These are phyloP conservation scores for Carallia brachiata DNA, from an alignment of 345 rosid species.

Conservation along the genomic window DNA sequence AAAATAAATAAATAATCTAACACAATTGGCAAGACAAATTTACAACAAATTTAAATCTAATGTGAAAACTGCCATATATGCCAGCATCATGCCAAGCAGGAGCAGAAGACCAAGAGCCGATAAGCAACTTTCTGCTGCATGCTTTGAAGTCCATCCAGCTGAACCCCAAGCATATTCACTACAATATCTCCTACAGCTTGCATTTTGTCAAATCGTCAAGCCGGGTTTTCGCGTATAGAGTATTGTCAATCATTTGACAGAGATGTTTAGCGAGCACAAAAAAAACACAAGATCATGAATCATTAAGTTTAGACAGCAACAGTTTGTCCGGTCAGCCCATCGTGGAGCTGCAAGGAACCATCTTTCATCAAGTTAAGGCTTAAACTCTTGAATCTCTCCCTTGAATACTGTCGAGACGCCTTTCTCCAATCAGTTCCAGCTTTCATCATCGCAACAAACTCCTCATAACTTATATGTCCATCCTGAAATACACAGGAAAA, in stretches of 20 bases:
- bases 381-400: slow-evolving; percentile 96
- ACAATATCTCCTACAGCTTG: neutral
- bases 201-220: slow-evolving; percentile 12
- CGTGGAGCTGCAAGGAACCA: slow-evolving; percentile 89
- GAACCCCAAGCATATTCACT: slow-evolving; percentile 2
- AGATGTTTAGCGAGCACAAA: slow-evolving; percentile 14
- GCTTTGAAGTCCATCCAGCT: neutral
- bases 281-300: slow-evolving; percentile 12
- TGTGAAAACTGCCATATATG: slow-evolving; percentile 12
- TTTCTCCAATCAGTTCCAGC: slow-evolving; percentile 99
- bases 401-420: slow-evolving; percentile 94
- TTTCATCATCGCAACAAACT: slow-evolving; percentile 97
- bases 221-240: slow-evolving; percentile 10
- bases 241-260: slow-evolving; percentile 2
- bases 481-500: slow-evolving; percentile 44
- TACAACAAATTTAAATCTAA: slow-evolving; percentile 23
- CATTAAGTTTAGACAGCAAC: slow-evolving; percentile 48
- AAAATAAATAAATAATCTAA: slow-evolving; percentile 10
- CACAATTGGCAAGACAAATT: slow-evolving; percentile 8
- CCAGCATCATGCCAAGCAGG: slow-evolving; percentile 9
- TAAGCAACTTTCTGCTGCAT: slow-evolving; percentile 2
- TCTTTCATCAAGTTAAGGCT: slow-evolving; percentile 94
- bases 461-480: slow-evolving; percentile 83
- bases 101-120: slow-evolving; percentile 5
- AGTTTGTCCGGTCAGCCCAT: slow-evolving; percentile 75